Percentiles rank a stretch among this genome's conserved stretches.
Evolutionary conservation across 257 asterid species (phyloP).

Genomic region (Solanum sitiens): DNA sequence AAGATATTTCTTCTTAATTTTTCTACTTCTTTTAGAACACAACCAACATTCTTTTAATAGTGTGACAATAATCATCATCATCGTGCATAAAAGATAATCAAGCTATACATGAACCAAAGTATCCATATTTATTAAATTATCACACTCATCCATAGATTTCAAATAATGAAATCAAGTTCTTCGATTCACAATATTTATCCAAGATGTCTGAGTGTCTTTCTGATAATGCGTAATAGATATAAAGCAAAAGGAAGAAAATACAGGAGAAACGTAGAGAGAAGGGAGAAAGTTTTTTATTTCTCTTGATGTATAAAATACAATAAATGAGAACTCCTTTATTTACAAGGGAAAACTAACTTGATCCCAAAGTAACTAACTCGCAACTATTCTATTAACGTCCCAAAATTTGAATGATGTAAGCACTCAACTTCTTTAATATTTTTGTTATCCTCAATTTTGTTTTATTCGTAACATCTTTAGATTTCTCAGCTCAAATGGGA

Average conservation of each 20-base stretch:
- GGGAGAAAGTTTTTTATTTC: not conserved
- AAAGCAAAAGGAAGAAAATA: not conserved
- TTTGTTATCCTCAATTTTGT: not conserved
- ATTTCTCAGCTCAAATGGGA: constrained; percentile 70
- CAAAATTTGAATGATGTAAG: not conserved
- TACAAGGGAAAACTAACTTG: not conserved
- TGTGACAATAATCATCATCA: not conserved
- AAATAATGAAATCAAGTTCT: not conserved
- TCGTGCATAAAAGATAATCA: not conserved
- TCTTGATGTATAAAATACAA: not conserved
- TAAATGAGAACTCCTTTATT: not conserved
- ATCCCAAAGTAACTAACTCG: not conserved
- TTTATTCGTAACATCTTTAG: constrained; percentile 40
- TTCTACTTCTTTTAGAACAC: not conserved
- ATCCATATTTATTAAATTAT: not conserved
- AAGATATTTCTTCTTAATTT: not conserved
- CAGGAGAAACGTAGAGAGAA: not conserved
- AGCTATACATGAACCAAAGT: not conserved
- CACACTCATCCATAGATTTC: not conserved
- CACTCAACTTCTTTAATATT: not conserved
- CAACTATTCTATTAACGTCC: not conserved
- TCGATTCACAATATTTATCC: not conserved
- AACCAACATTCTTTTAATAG: not conserved
- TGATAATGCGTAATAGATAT: not conserved
- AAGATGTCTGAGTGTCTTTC: not conserved